These are phyloP conservation scores for Quercus wislizeni DNA, from an alignment of 306 rosid genomes.

Conservation along the genomic window DNA sequence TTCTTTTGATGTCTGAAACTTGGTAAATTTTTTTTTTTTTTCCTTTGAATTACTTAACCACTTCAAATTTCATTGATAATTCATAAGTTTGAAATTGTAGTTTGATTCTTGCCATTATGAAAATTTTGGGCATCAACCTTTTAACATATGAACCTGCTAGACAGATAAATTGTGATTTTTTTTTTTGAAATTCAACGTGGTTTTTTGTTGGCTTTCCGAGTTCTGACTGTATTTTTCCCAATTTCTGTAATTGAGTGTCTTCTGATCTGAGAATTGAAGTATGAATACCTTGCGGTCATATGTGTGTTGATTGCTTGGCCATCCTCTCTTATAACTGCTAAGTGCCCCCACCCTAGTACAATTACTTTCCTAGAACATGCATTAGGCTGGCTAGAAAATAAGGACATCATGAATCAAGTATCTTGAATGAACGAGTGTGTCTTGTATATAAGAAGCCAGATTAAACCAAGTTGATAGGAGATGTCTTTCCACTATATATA, in stretches of 20 bases:
- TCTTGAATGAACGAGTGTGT: background rate
- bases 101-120: background rate
- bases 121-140: background rate
- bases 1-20: background rate
- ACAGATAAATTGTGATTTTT: background rate
- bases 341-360: background rate
- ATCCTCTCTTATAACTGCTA: background rate
- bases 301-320: background rate
- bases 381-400: too few relatives aligned
- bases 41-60: background rate
- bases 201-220: background rate
- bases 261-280: background rate
- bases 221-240: background rate
- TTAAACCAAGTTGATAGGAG: background rate
- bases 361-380: background rate
- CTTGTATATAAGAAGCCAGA: background rate
- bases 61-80: background rate
- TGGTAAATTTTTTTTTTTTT: background rate
- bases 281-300: background rate
- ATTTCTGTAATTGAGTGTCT: background rate
- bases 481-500: background rate
- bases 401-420: background rate
- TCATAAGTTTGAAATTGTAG: conserved; percentile 2
- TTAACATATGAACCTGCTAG: background rate
- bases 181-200: background rate